Evolutionary conservation across 371 early-diverging fungal species (phyloP).

Genomic region (Syncephalastrum contaminatum): DNA sequence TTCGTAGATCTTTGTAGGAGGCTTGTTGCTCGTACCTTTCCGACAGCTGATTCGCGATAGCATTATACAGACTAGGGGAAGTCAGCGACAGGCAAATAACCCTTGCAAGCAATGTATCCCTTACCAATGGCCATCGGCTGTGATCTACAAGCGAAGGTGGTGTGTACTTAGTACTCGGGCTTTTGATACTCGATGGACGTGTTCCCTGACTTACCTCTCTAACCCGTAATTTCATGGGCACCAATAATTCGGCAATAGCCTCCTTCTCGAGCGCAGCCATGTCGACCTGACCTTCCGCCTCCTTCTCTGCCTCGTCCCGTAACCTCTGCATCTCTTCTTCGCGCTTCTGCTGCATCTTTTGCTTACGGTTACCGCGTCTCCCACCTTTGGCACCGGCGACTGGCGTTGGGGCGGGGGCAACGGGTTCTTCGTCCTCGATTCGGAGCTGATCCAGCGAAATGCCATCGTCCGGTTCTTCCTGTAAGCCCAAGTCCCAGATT

Average conservation of each 20-base stretch:
- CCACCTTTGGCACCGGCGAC: conserved; percentile 20
- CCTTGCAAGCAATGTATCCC: too few species aligned
- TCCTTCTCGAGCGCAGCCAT: conserved; percentile 70
- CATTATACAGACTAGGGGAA: conserved; percentile 73
- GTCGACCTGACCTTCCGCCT: conserved; percentile 76
- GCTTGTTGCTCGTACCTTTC: conserved; percentile 48
- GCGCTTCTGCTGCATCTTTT: conserved; percentile 69
- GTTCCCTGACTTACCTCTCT: conserved; percentile 37
- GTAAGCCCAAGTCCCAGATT: conserved; percentile 1
- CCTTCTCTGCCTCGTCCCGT: conserved; percentile 77
- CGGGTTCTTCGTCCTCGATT: conserved; percentile 29
- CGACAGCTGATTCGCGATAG: conserved; percentile 79
- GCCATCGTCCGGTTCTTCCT: conserved; percentile 30
- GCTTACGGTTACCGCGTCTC: conserved; percentile 61
- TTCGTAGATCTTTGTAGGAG: conserved; percentile 61
- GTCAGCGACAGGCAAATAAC: neutral
- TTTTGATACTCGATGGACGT: neutral
- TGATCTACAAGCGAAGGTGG: conserved; percentile 38
- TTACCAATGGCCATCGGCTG: conserved; percentile 87
- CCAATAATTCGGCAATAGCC: conserved; percentile 60
- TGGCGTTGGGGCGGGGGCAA: conserved; percentile 12
- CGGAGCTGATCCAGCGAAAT: conserved; percentile 40
- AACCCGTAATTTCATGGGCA: conserved; percentile 40
- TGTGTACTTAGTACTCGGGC: conserved; percentile 1
- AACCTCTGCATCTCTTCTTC: conserved; percentile 74